Base-by-base conservation (phyloP, 2,329 filamentous ascomycete species). In the Aspergillus latus region DNA sequence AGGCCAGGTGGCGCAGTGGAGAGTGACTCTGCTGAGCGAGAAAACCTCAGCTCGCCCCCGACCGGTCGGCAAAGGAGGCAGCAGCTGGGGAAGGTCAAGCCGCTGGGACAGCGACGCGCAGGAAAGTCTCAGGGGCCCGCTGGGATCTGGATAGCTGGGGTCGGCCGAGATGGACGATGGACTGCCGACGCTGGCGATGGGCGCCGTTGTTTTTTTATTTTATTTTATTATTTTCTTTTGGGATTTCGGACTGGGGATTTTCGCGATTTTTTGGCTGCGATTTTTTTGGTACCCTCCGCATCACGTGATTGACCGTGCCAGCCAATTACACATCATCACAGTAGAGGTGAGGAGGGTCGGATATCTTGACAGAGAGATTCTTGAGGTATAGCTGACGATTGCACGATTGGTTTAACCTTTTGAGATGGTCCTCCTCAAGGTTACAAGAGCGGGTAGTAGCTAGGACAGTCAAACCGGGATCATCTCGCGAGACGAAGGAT, bases 131-230 rank as follows among this genome's bases (percentile, higher is more conserved):
- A 37, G 11, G 34, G 10, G n/a, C 10, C 10, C 11, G 40, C 49
- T 56, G 56, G 54, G 45, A 54, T 50, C 49, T 47, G 44, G 39
- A 16, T 49, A 47, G 58, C 53, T 54, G 42, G 49, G 56, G 52
- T 53, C 49, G 58, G 56, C 52, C 56, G 48, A 52, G 59, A 60
- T 62, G 57, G 29, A 49, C 61, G 49, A 49, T 52, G 57, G 52
- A 42, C 45, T 60, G 60, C 5, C 66, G 66, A 2, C 66, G 54
- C 47, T 54, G 43, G 54, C 45, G 61, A 60, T 63, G 62, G 58
- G 52, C 51, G 52, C 58, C 51, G 49, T 59, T 52, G 65, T 49
- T 62, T 62, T 60, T 59, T 57, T 50, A 50, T 51, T 42, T 56
- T 56, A 47, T 56, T 52, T 56, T 48, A 54, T 57, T 61, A 59